A percentile compares a stretch with the other conserved stretches of the same genome.
Conservation (phyloP, 2,329 filamentous ascomycete genomes). For the Penicillium italicum region DNA sequence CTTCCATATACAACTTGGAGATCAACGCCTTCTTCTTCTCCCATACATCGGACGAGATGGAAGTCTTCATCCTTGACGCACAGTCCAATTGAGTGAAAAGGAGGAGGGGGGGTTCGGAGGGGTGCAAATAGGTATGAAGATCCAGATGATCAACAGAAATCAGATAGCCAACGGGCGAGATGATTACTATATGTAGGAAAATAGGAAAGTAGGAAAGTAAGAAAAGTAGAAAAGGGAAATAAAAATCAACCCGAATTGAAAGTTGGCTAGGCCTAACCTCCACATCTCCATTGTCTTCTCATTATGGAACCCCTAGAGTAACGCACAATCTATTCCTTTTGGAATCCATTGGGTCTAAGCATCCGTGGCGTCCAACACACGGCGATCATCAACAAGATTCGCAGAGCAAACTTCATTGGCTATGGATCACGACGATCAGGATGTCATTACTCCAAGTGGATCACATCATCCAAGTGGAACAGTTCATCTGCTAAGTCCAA, state of each 20-base stretch:
- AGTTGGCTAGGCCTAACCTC: no score
- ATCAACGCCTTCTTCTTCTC: constrained; percentile 44
- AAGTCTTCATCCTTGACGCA: constrained; percentile 38
- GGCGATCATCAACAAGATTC: constrained; percentile 20
- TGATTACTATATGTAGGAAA: constrained; percentile 8
- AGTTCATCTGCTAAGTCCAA: constrained; percentile 1
- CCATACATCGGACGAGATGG: constrained; percentile 44
- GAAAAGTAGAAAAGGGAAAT: no score
- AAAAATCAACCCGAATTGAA: no score
- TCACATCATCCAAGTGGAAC: neutral
- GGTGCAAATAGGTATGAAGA: constrained; percentile 2
- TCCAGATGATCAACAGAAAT: constrained; percentile 11
- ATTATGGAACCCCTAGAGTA: neutral
- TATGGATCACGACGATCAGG: constrained; percentile 14
- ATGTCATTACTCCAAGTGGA: constrained; percentile 19
- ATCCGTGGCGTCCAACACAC: constrained; percentile 7
- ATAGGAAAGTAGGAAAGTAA: no score
- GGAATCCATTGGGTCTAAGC: neutral
- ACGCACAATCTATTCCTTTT: neutral
- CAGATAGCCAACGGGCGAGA: constrained; percentile 2
- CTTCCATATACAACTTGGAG: constrained; percentile 42
- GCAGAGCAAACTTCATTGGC: constrained; percentile 14
- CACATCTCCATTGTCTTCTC: constrained; percentile 12
- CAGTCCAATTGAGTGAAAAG: constrained; percentile 2
- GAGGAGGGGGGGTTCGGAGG: no score